Percentiles rank a stretch among this genome's conserved stretches.
Conservation (phyloP, 2,329 filamentous ascomycete genomes). For the Byssochlamys sp. region DNA sequence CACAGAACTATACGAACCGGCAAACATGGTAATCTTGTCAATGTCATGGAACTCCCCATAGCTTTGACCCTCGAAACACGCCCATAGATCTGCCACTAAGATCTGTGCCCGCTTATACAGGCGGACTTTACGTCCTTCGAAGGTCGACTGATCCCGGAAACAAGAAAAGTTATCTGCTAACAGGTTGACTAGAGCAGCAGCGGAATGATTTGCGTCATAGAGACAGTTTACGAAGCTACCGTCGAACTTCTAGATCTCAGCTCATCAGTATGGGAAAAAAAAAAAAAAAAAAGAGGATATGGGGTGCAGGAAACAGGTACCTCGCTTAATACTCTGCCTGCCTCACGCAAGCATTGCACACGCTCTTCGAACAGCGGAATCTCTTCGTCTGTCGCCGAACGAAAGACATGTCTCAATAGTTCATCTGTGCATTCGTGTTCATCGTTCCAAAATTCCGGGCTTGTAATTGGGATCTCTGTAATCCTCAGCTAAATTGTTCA, state of each 20-base stretch:
- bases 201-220: conserved; percentile 63
- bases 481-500: conserved; percentile 6
- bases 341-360: conserved; percentile 69
- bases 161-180: conserved; percentile 72
- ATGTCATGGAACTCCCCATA: conserved; percentile 83
- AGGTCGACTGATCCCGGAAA: conserved; percentile 72
- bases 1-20: conserved; percentile 37
- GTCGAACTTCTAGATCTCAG: conserved; percentile 54
- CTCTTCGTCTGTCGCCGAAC: conserved; percentile 73
- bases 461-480: conserved; percentile 75
- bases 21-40: conserved; percentile 95
- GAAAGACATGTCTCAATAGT: conserved; percentile 65
- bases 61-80: conserved; percentile 72
- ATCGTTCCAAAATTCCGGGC: conserved; percentile 74
- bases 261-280: neutral
- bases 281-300: neutral
- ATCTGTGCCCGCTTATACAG: conserved; percentile 94
- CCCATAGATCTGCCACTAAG: conserved; percentile 90
- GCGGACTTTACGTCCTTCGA: conserved; percentile 65
- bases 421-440: conserved; percentile 67
- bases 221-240: conserved; percentile 67
- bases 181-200: conserved; percentile 74
- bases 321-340: conserved; percentile 67
- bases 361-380: conserved; percentile 77
- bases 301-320: conserved; percentile 37